These are phyloP conservation scores for Plectosphaerella plurivora DNA, from an alignment of 2,329 filamentous ascomycete species.

Conservation along the genomic window DNA sequence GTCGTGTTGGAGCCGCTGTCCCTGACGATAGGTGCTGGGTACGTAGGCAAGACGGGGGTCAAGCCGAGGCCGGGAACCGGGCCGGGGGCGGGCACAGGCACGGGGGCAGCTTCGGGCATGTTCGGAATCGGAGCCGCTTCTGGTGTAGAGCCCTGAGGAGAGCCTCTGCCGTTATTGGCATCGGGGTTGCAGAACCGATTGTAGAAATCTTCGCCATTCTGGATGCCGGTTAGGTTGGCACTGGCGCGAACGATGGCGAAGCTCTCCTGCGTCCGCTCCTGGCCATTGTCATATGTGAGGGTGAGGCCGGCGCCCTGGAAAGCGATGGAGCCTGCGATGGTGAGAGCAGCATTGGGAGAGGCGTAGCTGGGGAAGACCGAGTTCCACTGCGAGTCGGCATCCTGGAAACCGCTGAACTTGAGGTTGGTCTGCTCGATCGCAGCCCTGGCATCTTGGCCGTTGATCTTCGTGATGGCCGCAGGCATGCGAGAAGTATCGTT, in stretches of 20 bases:
- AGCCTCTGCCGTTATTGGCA: neutral
- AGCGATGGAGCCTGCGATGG: conserved; percentile 17
- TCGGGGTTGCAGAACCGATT: conserved; percentile 25
- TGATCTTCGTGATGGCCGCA: conserved; percentile 48
- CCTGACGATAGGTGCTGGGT: conserved; percentile 24
- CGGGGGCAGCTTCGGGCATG: neutral
- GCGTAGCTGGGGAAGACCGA: conserved; percentile 21
- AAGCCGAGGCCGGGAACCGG: neutral
- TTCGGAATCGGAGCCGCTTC: conserved; percentile 4
- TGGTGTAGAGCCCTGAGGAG: neutral
- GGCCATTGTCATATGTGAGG: conserved; percentile 26
- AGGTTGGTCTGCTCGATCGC: conserved; percentile 43
- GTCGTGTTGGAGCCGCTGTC: conserved; percentile 20
- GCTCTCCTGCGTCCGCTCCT: conserved; percentile 19
- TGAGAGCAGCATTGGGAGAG: conserved; percentile 11
- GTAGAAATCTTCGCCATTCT: conserved; percentile 29
- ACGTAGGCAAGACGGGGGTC: conserved; percentile 8
- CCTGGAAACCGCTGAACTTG: conserved; percentile 42
- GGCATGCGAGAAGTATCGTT: conserved; percentile 24
- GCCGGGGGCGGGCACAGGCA: neutral
- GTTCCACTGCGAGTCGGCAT: conserved; percentile 52
- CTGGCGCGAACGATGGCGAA: conserved; percentile 16
- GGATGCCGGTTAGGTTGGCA: conserved; percentile 23
- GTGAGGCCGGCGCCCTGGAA: conserved; percentile 23
- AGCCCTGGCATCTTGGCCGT: conserved; percentile 47